Evolutionary conservation across 2,329 filamentous ascomycete genomes (phyloP).

Genomic region (Fusarium tanahbumbuense): DNA sequence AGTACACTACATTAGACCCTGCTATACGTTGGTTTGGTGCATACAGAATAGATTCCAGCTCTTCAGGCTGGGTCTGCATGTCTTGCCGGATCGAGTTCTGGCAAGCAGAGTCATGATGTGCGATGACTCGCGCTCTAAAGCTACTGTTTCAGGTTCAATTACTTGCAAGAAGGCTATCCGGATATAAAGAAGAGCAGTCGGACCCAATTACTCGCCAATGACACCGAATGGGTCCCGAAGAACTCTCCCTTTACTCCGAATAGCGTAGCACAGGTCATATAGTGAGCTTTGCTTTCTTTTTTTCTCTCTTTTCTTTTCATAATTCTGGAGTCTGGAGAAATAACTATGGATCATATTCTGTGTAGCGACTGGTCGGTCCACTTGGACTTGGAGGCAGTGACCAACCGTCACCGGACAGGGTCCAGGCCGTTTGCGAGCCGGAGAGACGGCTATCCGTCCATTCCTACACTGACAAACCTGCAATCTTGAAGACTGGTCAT

Average conservation of each 20-base stretch:
- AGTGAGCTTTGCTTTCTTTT: neutral
- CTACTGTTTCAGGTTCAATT: slow-evolving; percentile 21
- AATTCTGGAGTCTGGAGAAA: neutral
- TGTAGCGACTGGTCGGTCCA: neutral
- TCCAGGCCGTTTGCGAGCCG: slow-evolving; percentile 3
- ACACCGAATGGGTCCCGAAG: neutral
- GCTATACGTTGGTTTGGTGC: slow-evolving; percentile 11
- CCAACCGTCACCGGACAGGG: slow-evolving; percentile 23
- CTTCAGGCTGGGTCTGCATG: neutral
- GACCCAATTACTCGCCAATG: neutral
- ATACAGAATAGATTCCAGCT: slow-evolving; percentile 1
- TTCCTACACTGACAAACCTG: slow-evolving; percentile 5
- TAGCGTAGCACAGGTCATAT: neutral
- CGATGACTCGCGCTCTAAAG: neutral
- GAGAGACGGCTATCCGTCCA: slow-evolving; percentile 8
- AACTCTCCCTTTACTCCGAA: neutral
- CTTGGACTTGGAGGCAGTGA: slow-evolving; percentile 13
- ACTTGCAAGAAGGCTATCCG: neutral
- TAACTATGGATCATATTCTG: neutral
- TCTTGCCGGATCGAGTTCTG: slow-evolving; percentile 20
- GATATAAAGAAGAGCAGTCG: neutral
- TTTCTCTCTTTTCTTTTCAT: neutral
- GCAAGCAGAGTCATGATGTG: slow-evolving; percentile 6
- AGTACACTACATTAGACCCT: slow-evolving; percentile 7
- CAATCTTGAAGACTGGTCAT: slow-evolving; percentile 13